Evolutionary conservation across 139 green algal genomes (phyloP).

Genomic region (Tetradesmus lagerheimii): DNA sequence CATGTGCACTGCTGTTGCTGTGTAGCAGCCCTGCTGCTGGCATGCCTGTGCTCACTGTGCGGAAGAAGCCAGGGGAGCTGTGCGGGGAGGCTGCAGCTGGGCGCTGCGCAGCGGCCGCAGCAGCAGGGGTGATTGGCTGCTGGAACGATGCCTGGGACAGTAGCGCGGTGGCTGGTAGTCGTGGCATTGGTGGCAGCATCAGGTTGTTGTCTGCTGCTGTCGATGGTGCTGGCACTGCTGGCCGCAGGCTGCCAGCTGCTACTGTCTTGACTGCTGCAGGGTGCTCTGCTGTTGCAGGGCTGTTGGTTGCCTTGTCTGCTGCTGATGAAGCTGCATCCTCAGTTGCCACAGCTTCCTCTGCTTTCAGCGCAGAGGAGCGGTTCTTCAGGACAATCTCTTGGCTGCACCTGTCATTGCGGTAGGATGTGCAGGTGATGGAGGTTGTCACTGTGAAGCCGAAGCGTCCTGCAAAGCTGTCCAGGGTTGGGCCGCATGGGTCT

Average conservation of each 20-base stretch:
- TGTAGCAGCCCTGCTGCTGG: background rate
- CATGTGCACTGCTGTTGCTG: background rate
- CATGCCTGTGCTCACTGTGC: background rate
- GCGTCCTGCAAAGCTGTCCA: background rate
- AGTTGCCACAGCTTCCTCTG: background rate
- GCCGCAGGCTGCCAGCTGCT: background rate
- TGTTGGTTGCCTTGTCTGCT: background rate
- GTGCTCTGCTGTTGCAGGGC: background rate
- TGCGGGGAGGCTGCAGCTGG: background rate
- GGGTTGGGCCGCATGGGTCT: background rate
- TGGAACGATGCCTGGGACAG: background rate
- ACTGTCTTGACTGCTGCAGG: background rate
- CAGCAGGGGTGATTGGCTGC: conserved; percentile 5
- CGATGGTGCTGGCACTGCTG: background rate
- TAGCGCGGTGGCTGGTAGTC: background rate
- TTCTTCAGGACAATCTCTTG: background rate
- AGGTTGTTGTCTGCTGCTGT: background rate
- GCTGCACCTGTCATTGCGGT: background rate
- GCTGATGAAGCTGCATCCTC: background rate
- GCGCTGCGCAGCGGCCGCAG: background rate
- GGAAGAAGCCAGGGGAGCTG: background rate
- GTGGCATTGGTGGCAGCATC: background rate
- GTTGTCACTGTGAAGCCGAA: background rate
- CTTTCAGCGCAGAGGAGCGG: background rate
- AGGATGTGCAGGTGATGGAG: background rate